Evolutionary conservation across 345 rosid genomes (phyloP).

Genomic region (Hypericum androsaemum): DNA sequence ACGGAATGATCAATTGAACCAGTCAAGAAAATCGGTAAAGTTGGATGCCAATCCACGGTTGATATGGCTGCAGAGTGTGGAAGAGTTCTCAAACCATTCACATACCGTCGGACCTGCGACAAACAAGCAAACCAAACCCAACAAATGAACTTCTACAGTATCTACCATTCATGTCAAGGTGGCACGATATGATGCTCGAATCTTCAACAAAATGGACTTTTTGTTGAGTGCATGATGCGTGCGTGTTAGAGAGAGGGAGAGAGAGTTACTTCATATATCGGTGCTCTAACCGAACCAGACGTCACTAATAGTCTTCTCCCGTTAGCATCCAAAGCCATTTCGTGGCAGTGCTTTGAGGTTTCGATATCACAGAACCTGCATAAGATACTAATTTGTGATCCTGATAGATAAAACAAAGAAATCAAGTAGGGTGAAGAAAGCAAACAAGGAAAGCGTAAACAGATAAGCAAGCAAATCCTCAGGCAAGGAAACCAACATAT

Average conservation of each 20-base stretch:
- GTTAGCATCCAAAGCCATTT: constrained; percentile 54
- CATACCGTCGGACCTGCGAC: constrained; percentile 40
- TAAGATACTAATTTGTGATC: background rate
- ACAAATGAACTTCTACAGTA: background rate
- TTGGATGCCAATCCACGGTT: constrained; percentile 74
- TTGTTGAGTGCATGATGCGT: background rate
- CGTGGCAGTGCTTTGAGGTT: constrained; percentile 30
- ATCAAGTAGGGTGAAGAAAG: background rate
- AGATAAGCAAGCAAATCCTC: no score
- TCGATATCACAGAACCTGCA: constrained; percentile 29
- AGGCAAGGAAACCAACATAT: no score
- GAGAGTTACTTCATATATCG: constrained; percentile 44
- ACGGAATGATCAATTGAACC: constrained; percentile 67
- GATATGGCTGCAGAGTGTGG: constrained; percentile 52
- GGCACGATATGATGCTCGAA: background rate
- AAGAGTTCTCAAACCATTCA: constrained; percentile 43
- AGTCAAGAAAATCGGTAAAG: constrained; percentile 54
- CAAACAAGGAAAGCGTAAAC: no score
- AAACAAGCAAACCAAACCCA: background rate
- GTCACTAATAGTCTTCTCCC: constrained; percentile 45
- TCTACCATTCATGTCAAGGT: background rate
- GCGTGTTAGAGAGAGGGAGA: background rate
- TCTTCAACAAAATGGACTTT: background rate
- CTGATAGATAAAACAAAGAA: background rate
- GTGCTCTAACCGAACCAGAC: constrained; percentile 50